Percentiles rank a stretch among this genome's conserved stretches.
These are phyloP conservation scores for Blastomyces emzantsi DNA, from an alignment of 2,329 filamentous ascomycete species.

Conservation along the genomic window DNA sequence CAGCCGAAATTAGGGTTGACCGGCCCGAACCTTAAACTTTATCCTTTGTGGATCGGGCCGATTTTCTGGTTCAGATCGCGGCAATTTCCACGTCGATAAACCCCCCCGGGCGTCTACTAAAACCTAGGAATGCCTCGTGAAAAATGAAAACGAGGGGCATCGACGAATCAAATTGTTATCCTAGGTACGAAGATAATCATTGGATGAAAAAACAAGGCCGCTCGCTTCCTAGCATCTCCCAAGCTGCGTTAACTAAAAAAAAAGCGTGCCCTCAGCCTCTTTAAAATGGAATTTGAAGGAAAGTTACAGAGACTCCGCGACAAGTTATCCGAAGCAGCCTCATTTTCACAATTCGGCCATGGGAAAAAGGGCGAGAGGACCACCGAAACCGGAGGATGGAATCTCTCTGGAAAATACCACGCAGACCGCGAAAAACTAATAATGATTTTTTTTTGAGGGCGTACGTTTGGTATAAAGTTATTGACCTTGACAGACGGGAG, in stretches of 20 bases:
- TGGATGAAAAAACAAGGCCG: neutral
- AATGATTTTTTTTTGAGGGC: neutral
- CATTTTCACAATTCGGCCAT: neutral
- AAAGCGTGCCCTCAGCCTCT: neutral
- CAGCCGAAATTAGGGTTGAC: neutral
- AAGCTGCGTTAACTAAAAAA: neutral
- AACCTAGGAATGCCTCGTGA: neutral
- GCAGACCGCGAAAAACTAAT: neutral
- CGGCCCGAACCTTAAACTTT: conserved; percentile 1
- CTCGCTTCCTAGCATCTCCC: neutral
- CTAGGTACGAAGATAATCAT: neutral
- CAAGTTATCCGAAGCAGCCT: neutral
- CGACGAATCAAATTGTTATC: neutral
- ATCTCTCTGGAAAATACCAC: neutral
- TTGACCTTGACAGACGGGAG: neutral
- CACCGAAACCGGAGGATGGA: neutral
- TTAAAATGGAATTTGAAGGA: no score
- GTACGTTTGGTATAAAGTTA: neutral
- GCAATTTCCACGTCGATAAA: no score
- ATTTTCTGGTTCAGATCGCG: neutral
- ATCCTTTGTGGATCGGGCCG: neutral
- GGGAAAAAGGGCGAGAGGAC: neutral
- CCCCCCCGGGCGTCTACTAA: neutral
- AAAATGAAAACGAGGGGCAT: neutral
- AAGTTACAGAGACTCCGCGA: neutral